phyloP scores from a whole-genome alignment of 345 rosid genomes.

The Aquilaria malaccensis region DNA sequence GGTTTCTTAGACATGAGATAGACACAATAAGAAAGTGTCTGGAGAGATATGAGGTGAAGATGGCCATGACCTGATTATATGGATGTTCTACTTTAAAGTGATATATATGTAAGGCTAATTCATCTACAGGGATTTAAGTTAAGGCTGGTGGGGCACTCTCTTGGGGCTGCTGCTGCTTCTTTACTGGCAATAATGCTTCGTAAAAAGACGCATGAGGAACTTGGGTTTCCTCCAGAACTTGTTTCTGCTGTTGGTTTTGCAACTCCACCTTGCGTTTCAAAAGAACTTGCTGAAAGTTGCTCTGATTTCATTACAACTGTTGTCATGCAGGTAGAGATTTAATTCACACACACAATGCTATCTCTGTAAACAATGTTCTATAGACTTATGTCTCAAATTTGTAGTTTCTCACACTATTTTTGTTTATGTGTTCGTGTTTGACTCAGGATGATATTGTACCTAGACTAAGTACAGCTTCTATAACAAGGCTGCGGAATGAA shows the following conservation, averaged over 20 bases:
- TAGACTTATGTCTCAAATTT: no score
- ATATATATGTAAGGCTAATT: constrained; percentile 22
- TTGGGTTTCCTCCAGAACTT: constrained; percentile 71
- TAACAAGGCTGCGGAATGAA: constrained; percentile 75
- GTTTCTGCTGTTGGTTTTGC: constrained; percentile 89
- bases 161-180: constrained; percentile 87
- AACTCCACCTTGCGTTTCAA: constrained; percentile 89
- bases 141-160: constrained; percentile 95
- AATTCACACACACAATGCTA: not conserved
- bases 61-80: constrained; percentile 9
- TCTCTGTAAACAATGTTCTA: not conserved
- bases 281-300: constrained; percentile 83
- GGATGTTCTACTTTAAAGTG: constrained; percentile 5
- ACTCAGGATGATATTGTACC: constrained; percentile 84
- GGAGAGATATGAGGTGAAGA: constrained; percentile 52
- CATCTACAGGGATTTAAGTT: constrained; percentile 84
- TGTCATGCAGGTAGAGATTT: constrained; percentile 71
- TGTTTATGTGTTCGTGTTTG: constrained; percentile 2
- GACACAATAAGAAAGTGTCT: constrained; percentile 62
- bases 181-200: constrained; percentile 80
- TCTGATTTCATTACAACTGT: constrained; percentile 75
- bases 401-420: constrained; percentile 2
- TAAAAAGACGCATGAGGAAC: constrained; percentile 54
- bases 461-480: constrained; percentile 65
- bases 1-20: constrained; percentile 85